Conservation (phyloP, 192 early-diverging fungal species). For the Gigaspora rosea region DNA sequence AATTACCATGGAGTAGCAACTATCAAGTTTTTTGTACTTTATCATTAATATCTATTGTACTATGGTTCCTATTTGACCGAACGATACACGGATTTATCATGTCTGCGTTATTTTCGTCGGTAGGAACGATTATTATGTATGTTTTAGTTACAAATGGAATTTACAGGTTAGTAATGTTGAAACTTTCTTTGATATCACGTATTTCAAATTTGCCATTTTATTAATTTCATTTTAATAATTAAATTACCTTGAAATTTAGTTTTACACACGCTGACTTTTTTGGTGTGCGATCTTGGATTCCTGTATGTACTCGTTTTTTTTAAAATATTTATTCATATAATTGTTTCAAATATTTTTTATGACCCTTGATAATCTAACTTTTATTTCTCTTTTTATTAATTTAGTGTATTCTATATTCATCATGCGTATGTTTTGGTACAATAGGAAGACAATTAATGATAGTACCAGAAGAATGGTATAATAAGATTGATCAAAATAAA, state of each 20-base stretch:
- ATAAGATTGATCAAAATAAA: neutral
- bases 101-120: conserved; percentile 50
- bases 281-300: conserved; percentile 69
- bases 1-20: conserved; percentile 61
- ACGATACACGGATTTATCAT: conserved; percentile 67
- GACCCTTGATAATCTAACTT: neutral
- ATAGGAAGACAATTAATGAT: conserved; percentile 64
- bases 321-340: neutral
- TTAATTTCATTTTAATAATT: neutral
- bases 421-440: conserved; percentile 66
- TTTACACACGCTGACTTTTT: conserved; percentile 71
- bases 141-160: conserved; percentile 59
- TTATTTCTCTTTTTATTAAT: neutral
- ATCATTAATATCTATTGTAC: conserved; percentile 56
- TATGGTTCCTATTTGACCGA: conserved; percentile 76
- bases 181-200: neutral
- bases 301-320: conserved; percentile 47
- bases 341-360: neutral
- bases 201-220: neutral
- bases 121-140: conserved; percentile 63
- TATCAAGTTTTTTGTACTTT: conserved; percentile 62
- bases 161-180: conserved; percentile 54
- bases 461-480: conserved; percentile 45
- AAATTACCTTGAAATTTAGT: conserved; percentile 36
- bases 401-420: conserved; percentile 48